Percentiles rank a stretch among this genome's conserved stretches.
These are phyloP conservation scores for Paxillus ammoniavirescens DNA, from an alignment of 768 basidiomycete species.

Conservation along the genomic window DNA sequence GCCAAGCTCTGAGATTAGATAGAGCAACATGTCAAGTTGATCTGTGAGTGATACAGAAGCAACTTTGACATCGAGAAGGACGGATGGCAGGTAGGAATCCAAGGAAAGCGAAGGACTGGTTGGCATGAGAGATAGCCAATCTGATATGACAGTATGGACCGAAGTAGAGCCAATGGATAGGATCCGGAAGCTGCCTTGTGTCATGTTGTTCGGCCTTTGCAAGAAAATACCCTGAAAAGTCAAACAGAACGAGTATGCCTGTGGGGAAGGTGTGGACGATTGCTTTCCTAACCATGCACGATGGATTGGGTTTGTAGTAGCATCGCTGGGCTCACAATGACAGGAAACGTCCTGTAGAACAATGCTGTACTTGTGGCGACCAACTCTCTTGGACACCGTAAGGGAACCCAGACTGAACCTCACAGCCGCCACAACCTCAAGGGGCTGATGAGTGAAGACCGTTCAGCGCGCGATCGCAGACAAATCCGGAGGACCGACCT, in stretches of 20 bases:
- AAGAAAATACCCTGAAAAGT: conserved; percentile 43
- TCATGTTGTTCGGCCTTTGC: conserved; percentile 40
- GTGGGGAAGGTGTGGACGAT: conserved; percentile 32
- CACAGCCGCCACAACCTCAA: conserved; percentile 37
- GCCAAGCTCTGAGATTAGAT: conserved; percentile 28
- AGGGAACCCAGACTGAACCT: conserved; percentile 47
- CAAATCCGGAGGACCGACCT: conserved; percentile 10
- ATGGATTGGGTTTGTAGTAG: conserved; percentile 44
- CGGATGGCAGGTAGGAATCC: conserved; percentile 57
- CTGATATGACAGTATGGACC: conserved; percentile 41
- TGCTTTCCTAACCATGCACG: conserved; percentile 52
- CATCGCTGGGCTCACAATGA: conserved; percentile 47
- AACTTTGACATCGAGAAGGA: conserved; percentile 46
- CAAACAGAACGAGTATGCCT: conserved; percentile 47
- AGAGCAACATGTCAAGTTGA: conserved; percentile 49
- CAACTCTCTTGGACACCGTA: conserved; percentile 40
- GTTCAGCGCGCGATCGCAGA: conserved; percentile 1
- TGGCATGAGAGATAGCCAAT: conserved; percentile 60
- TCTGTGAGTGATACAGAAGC: conserved; percentile 51
- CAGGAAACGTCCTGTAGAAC: conserved; percentile 41
- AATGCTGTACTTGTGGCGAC: conserved; percentile 39
- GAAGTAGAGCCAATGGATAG: conserved; percentile 35
- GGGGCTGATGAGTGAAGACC: conserved; percentile 10
- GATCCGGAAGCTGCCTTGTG: conserved; percentile 23
- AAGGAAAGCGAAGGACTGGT: conserved; percentile 25